Evolutionary conservation across 371 early-diverging fungal genomes (phyloP).

Genomic region (Chytridiales sp.): DNA sequence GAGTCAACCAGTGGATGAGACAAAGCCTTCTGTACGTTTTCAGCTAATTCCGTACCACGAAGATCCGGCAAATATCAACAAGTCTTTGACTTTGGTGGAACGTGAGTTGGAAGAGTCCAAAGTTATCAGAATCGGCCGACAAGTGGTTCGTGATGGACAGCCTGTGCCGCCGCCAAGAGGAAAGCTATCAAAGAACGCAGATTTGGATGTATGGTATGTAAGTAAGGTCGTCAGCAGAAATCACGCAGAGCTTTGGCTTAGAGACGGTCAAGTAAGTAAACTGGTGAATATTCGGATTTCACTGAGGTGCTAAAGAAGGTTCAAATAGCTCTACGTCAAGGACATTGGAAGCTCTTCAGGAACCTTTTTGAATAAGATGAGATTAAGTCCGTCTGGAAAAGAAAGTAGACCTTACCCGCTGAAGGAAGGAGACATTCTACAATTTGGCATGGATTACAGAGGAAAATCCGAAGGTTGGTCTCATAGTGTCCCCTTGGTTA

Average conservation of each 20-base stretch:
- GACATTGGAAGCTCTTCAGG: slow-evolving; percentile 95
- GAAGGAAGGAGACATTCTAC: slow-evolving; percentile 88
- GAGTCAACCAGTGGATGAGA: too few species aligned
- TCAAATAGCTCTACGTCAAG: slow-evolving; percentile 72
- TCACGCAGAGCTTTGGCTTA: slow-evolving; percentile 89
- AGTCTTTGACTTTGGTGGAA: slow-evolving; percentile 36
- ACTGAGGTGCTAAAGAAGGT: too few species aligned
- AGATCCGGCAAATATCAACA: slow-evolving; percentile 18
- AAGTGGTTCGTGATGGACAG: slow-evolving; percentile 48
- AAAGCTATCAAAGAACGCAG: too few species aligned
- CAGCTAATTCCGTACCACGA: slow-evolving; percentile 47
- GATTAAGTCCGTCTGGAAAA: slow-evolving; percentile 81
- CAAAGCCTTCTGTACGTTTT: too few species aligned
- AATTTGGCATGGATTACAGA: slow-evolving; percentile 95
- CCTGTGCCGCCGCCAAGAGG: slow-evolving; percentile 23
- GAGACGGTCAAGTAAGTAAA: slow-evolving; percentile 66
- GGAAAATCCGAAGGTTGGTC: slow-evolving; percentile 73
- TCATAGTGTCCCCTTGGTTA: background rate
- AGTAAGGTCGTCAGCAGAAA: slow-evolving; percentile 89
- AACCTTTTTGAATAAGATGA: slow-evolving; percentile 91
- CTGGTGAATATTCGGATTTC: background rate
- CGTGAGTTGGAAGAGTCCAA: slow-evolving; percentile 40
- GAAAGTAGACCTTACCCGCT: slow-evolving; percentile 79
- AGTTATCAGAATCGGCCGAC: slow-evolving; percentile 40
- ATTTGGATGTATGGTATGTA: slow-evolving; percentile 69